Evolutionary conservation across 441 rosid genomes (phyloP), one percentile per base, ranked within the genome.

Genomic region (Manihot esculenta): DNA sequence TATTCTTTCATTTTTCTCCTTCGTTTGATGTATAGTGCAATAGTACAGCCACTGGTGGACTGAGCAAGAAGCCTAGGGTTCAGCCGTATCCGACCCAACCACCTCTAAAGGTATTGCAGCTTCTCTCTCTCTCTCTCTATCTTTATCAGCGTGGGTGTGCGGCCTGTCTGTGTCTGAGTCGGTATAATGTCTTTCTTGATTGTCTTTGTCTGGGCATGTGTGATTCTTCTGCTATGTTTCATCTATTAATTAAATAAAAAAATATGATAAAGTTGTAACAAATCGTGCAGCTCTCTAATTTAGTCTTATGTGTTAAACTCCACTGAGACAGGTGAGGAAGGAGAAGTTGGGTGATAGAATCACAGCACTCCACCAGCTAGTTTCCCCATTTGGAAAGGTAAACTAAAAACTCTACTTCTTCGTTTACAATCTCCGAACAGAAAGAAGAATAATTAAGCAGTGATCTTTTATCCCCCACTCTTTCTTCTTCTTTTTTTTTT

Each of bases 371-470:
- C 97, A 94, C 86, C 98, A 94, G 82, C 86, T 94, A 26, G 97
- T 94, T 80, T 94, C 98, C 75, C 99, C 99, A 60, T 94, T 94
- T 84, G 98, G 99, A 61, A 92, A 94, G 97, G 99, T 94, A 81
- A 33, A n/a, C n/a, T n/a, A n/a, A 80, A 77, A 7, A 11, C 24
- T 7, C 17, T 49, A n/a, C 64, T 20, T 51, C 47, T 50, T 26
- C 55, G 15, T 66, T 33, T 20, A 35, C 53, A 71, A 60, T 47
- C 17, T 33, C 58, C 51, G 68, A 73, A 51, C 72, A 58, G 64
- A 76, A 72, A 71, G 45, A 76, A 26, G 66, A 64, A 42, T 54
- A 71, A 67, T 71, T 62, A 47, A 72, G 41, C n/a, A 48, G 48
- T 5, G 42, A 7, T 38, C 0, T 38, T 38, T 38, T 38, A 2